Base-by-base conservation (phyloP, 148 eudicot genomes). In the Vaccinium vitisidaea region DNA sequence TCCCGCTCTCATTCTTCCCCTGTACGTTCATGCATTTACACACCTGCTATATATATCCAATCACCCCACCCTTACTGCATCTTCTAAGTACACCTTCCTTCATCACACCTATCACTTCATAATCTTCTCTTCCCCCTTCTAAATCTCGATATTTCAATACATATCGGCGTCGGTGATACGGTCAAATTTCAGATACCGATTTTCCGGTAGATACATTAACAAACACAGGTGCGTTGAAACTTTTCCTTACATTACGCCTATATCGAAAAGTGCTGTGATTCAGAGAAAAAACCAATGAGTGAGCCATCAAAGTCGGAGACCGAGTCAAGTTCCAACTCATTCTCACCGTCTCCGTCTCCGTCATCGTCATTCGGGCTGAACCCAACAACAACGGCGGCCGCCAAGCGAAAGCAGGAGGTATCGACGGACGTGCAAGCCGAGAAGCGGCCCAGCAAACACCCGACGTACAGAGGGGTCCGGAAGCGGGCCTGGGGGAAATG, bases 401-500 rank as follows among this genome's bases (percentile, higher is more conserved):
- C 74, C 3, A 69, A 69, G 19, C 39, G 30, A 27, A 69, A 69
- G 43, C 74, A 0, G 74, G 74, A 16, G 18, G 39, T 1, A 5
- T 4, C 74, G 7, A 14, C 74, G 8, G 30, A 19, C 83, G 19
- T 0, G 46, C 4, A 14, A n/a, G 16, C 5, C 30, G 73, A 39
- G 54, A 81, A 6, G 50, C 58, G 73, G 46, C 56, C 80, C 23
- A 67, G 14, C 32, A 92, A 90, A 14, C 96, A 92, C 85, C 93
- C 93, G 0, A 88, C 88, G 0, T 93, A 92, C 80, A 82, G 96
- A 27, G 96, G 96, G 14, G 94, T 93, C 30, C 86, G 96, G 78
- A 93, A 85, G 89, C 75, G 96, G 25, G 88, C 96, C 0, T 93
- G 96, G 96, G 96, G 96, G 0, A 93, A 93, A 27, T 93, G 93